Percentiles rank a stretch among this genome's conserved stretches.
phyloP scores from a whole-genome alignment of 257 asterid genomes.

The Jacaranda mimosifolia region DNA sequence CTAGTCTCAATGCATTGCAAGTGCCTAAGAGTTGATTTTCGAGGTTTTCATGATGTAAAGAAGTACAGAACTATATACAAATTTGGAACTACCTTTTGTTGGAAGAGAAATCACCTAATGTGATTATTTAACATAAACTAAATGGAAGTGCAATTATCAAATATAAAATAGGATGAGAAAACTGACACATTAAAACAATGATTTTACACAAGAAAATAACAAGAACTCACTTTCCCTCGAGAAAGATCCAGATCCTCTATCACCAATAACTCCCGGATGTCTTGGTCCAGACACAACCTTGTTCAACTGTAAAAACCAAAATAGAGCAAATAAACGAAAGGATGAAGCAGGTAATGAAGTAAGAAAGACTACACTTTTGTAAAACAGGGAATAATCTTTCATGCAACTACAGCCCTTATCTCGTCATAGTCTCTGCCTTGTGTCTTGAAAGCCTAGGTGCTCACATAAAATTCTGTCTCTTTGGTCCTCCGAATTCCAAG shows the following conservation, averaged over 20 bases:
- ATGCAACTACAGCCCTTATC: no score
- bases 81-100: conserved; percentile 13
- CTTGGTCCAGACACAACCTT: conserved; percentile 86
- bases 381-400: no score
- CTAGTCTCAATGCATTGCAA: not conserved
- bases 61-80: not conserved
- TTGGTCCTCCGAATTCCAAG: no score
- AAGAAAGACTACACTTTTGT: not conserved
- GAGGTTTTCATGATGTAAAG: not conserved
- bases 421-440: no score
- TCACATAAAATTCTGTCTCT: no score
- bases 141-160: conserved; percentile 16
- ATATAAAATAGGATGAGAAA: not conserved
- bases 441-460: no score
- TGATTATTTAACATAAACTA: not conserved
- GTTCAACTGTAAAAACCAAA: conserved; percentile 68
- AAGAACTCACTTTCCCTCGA: conserved; percentile 85
- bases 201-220: conserved; percentile 5
- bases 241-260: conserved; percentile 92
- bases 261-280: conserved; percentile 93
- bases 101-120: not conserved
- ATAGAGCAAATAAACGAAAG: not conserved
- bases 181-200: conserved; percentile 6
- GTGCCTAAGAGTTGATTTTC: conserved; percentile 3
- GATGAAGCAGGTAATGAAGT: conserved; percentile 12